Conservation (phyloP, 306 rosid genomes). For the Calophaca sinica region DNA sequence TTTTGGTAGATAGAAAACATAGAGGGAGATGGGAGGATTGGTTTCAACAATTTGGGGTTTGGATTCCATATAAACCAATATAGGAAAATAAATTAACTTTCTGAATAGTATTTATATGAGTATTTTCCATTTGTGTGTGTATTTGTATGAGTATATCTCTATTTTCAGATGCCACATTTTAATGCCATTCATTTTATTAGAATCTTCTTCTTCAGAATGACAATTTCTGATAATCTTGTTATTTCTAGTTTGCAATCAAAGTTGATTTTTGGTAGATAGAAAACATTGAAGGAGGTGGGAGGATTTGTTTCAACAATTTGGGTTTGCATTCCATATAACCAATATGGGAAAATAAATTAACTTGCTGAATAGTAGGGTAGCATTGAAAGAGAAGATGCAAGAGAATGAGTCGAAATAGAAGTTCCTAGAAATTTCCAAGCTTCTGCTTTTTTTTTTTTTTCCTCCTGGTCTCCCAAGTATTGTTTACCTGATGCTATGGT, state of each 20-base stretch:
- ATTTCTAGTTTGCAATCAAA: slow-evolving; percentile 17
- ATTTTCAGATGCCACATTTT: slow-evolving; percentile 17
- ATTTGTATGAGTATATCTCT: slow-evolving; percentile 3
- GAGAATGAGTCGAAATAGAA: slow-evolving; percentile 16
- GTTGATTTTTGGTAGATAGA: slow-evolving; percentile 14
- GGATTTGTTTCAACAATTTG: slow-evolving; percentile 22
- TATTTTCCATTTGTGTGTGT: too few relatives aligned
- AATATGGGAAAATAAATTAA: background rate
- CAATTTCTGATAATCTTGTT: background rate
- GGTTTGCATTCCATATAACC: background rate
- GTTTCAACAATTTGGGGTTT: slow-evolving; percentile 17
- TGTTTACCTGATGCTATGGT: background rate
- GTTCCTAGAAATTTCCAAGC: background rate
- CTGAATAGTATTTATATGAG: too few relatives aligned
- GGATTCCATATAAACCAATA: background rate
- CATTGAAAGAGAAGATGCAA: background rate
- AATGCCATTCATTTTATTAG: background rate
- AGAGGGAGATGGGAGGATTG: background rate
- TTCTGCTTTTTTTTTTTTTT: background rate
- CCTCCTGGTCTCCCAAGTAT: background rate
- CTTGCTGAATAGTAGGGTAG: background rate
- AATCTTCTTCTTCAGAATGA: slow-evolving; percentile 2
- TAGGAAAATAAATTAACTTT: background rate
- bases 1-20: slow-evolving; percentile 16
- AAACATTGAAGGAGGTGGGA: background rate